These are phyloP conservation scores for Coriaria nepalensis DNA, from an alignment of 306 rosid genomes.

Conservation along the genomic window DNA sequence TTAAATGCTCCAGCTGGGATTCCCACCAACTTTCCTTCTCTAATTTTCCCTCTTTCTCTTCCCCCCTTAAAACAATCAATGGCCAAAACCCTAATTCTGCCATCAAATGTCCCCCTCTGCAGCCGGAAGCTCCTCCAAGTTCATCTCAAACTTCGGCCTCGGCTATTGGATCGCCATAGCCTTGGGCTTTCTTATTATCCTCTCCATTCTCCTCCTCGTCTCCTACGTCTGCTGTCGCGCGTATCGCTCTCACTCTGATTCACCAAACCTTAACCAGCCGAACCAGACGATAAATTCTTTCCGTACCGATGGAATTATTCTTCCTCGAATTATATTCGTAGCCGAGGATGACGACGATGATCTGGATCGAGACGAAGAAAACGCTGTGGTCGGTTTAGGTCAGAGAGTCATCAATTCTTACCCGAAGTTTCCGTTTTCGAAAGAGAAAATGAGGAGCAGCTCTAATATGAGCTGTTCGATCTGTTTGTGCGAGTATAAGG, in stretches of 20 bases:
- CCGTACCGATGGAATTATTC: slow-evolving; percentile 34
- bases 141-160: slow-evolving; percentile 50
- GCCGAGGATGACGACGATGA: slow-evolving; percentile 46
- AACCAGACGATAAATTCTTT: neutral
- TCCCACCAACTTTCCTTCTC: slow-evolving; percentile 48
- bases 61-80: slow-evolving; percentile 27
- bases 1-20: slow-evolving; percentile 62
- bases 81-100: slow-evolving; percentile 34
- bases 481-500: slow-evolving; percentile 74
- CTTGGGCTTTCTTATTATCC: slow-evolving; percentile 49
- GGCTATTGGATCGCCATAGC: slow-evolving; percentile 70
- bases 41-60: slow-evolving; percentile 2
- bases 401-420: slow-evolving; percentile 62
- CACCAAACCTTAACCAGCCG: too few relatives aligned
- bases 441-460: slow-evolving; percentile 8
- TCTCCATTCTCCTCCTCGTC: slow-evolving; percentile 40
- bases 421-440: slow-evolving; percentile 44
- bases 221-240: slow-evolving; percentile 42
- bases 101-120: slow-evolving; percentile 21
- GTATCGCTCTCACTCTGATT: slow-evolving; percentile 23
- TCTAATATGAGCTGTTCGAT: slow-evolving; percentile 47
- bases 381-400: slow-evolving; percentile 38
- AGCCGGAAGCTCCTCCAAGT: slow-evolving; percentile 9
- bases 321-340: slow-evolving; percentile 67
- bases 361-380: slow-evolving; percentile 17